Base-by-base conservation (phyloP, 805 yeast species). In the Saccharomycopsis babjevae region DNA sequence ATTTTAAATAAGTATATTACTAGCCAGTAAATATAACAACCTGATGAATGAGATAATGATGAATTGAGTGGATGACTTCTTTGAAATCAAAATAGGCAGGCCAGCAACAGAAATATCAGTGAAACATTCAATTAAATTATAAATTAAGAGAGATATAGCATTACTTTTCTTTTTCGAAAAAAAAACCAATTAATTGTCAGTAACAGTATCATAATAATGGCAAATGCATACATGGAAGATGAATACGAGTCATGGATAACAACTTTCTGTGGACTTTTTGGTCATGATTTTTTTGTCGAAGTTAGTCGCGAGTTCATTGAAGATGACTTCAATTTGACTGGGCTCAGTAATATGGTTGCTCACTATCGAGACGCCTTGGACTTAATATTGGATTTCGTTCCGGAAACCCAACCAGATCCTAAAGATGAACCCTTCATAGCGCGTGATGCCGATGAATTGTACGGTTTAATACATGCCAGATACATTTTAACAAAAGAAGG, bases 311-410 rank as follows among this genome's bases (percentile, higher is more conserved):
- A 90, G 57, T 94, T 91, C 72, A 89, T 94, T 63, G 97, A 92
- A 68, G 99, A 94, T 73, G 98, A 94, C 67, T 94, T 94, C 79
- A 94, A 94, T 71, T 79, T 94, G 68, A 92, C 98, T 0, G 97
- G 98, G 0, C 78, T 94, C 58, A 79, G 87, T 38, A 81, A 85
- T 66, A 83, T 88, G 62, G 97, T 94, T 10, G 96, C 97, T 3
- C 89, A 85, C 70, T 94, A 92, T 72, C 77, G 93, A 68, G 96
- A 91, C 69, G 97, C 98, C 1, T 75, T 93, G 64, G 97, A 93
- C 73, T 80, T 93, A 67, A 89, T 94, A 62, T 77, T 93, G 65
- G 99, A 93, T 72, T 80, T 90, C 65, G 97, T 88, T 70, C 72
- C 76, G 3, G 82, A 79, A 58, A 69, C 71, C 11, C 83, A 82